Evolutionary conservation across 2,329 filamentous ascomycete genomes (phyloP), one percentile per base, ranked within the genome.

Genomic region (Sporothrix protearum): DNA sequence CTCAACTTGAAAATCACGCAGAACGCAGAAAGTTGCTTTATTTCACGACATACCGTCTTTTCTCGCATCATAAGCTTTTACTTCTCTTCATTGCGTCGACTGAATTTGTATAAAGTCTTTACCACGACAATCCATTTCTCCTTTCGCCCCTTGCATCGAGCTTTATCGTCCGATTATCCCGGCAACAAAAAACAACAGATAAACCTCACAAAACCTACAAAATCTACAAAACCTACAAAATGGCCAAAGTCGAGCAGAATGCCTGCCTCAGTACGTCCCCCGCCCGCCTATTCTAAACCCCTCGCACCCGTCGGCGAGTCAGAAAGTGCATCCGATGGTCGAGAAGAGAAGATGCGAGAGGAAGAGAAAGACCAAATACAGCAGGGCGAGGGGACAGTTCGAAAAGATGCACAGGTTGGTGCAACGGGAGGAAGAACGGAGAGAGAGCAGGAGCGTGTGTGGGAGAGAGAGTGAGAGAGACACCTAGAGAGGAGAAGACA

Each of bases 191-290:
- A 47, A 33, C 42, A 49, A 49, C 12, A 39, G 22, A 12, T 10
- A 33, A 30, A 19, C 16, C 33, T 14, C 16, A 16, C 19, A 19
- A 33, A 30, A 53, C 22, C 9, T 47, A 16, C 63, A 49, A n/a
- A n/a, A n/a, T n/a, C n/a, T 25, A 19, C 36, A 61, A 33, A 8
- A 70, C 47, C 22, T 33, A 55, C 79, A 80, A 77, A 77, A 86
- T 86, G 84, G 82, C 85, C 79, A 84, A 83, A 77, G 84, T 85
- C 77, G 84, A 86, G 75, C 86, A 88, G 71, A 88, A 88, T 80
- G 86, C 86, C 77, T 88, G 86, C 81, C 84, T 88, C 80, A 88
- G 85, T 88, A 87, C 80, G 86, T 87, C n/a, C 80, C 74, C 75
- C 77, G 78, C 76, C 75, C 36, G 66, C 61, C 53, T 63, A 71